Percentiles rank a stretch among this genome's conserved stretches.
Evolutionary conservation across 2,329 filamentous ascomycete genomes (phyloP).

Genomic region (Colletotrichum aenigma): DNA sequence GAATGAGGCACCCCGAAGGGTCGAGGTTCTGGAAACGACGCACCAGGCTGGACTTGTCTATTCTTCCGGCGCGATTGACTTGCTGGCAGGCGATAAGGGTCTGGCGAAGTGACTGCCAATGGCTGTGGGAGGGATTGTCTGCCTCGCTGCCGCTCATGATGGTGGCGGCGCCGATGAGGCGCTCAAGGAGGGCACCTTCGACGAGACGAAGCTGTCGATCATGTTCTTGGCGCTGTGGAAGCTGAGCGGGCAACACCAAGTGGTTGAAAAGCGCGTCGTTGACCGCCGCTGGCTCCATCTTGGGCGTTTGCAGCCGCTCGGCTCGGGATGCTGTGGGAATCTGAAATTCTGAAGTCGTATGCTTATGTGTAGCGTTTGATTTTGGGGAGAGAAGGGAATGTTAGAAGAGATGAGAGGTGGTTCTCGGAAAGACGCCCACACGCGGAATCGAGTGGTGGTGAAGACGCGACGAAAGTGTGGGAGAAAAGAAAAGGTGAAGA

Average conservation of each 20-base stretch:
- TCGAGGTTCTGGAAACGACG: neutral
- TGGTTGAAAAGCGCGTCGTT: slow-evolving; percentile 13
- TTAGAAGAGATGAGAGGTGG: neutral
- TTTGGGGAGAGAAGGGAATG: neutral
- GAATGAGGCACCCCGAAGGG: neutral
- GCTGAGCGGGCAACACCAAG: slow-evolving; percentile 5
- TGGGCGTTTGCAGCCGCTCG: neutral
- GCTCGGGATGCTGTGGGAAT: neutral
- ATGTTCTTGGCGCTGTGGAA: slow-evolving; percentile 1
- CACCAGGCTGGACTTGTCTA: slow-evolving; percentile 1
- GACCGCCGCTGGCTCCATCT: neutral
- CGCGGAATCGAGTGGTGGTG: neutral
- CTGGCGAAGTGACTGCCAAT: neutral
- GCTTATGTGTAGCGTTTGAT: neutral
- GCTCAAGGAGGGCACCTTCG: neutral
- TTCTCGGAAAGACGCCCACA: neutral
- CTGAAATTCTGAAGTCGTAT: neutral
- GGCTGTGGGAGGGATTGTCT: neutral
- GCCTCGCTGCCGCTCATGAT: neutral
- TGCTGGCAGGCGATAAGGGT: neutral
- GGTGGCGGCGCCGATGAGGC: neutral
- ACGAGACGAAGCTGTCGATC: neutral
- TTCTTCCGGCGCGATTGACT: neutral
- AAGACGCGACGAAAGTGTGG: neutral
- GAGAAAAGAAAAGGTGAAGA: neutral